Conservation (phyloP, 257 asterid species). For the Cynanchum wilfordii region DNA sequence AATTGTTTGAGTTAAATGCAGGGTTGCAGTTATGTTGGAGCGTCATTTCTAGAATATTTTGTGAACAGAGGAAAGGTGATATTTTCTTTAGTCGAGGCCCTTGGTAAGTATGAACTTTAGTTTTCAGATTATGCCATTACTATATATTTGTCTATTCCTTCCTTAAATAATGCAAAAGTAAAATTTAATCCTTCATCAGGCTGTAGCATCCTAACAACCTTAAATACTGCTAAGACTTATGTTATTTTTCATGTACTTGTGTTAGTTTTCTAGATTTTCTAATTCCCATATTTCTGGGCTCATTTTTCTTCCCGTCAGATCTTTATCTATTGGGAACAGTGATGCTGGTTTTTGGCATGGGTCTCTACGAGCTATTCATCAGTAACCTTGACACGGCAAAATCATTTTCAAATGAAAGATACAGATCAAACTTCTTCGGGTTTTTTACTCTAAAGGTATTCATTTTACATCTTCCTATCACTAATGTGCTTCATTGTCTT, state of each 20-base stretch:
- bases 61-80: slow-evolving; percentile 58
- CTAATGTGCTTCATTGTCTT: not conserved
- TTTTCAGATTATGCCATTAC: not conserved
- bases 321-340: slow-evolving; percentile 89
- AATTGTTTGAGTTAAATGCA: slow-evolving; percentile 19
- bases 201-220: not conserved
- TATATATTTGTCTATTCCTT: not conserved
- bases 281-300: not conserved
- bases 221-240: not conserved
- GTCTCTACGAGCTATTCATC: slow-evolving; percentile 94
- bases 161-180: not conserved
- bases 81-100: slow-evolving; percentile 74
- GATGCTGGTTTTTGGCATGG: slow-evolving; percentile 95
- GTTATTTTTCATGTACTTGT: not conserved
- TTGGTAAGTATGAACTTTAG: slow-evolving; percentile 39
- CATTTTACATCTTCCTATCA: not conserved
- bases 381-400: slow-evolving; percentile 74
- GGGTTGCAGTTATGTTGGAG: slow-evolving; percentile 68
- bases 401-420: slow-evolving; percentile 42
- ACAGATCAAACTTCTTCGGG: slow-evolving; percentile 70
- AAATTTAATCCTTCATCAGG: not conserved
- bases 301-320: slow-evolving; percentile 31
- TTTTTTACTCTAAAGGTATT: slow-evolving; percentile 76
- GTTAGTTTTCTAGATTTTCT: not conserved
- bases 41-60: slow-evolving; percentile 55